phyloP scores from a whole-genome alignment of 1,284 basidiomycete species.

The Singerocomus inundabilis region DNA sequence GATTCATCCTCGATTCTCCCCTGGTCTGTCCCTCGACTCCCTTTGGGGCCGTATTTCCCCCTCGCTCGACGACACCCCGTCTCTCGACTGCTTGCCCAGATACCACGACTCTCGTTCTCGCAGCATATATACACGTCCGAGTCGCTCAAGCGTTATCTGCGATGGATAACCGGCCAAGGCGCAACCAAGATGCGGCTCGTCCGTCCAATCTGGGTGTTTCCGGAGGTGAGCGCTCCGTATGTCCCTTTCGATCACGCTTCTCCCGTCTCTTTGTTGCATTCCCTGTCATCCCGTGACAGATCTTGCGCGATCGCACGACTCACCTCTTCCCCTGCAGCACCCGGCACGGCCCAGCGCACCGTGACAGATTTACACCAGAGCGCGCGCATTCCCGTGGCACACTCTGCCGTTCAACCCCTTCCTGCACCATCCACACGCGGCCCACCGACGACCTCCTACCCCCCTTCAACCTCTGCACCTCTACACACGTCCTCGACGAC shows the following conservation, averaged over 20 bases:
- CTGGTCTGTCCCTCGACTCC: too few relatives aligned
- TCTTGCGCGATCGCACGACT: conserved; percentile 20
- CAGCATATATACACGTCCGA: conserved; percentile 5
- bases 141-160: conserved; percentile 7
- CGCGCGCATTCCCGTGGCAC: conserved; percentile 2
- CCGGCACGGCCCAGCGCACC: conserved; percentile 4
- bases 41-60: not conserved
- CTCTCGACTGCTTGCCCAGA: not conserved
- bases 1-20: too few relatives aligned
- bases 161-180: conserved; percentile 24
- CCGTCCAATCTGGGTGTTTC: conserved; percentile 10
- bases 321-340: conserved; percentile 3
- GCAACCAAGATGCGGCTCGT: conserved; percentile 14
- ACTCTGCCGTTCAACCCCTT: not conserved
- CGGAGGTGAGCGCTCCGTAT: conserved; percentile 31
- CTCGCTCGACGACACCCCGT: not conserved
- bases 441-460: conserved; percentile 7
- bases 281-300: conserved; percentile 12
- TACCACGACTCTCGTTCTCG: not conserved
- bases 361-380: conserved; percentile 1
- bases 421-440: too few relatives aligned
- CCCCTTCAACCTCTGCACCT: not conserved
- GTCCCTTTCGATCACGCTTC: conserved; percentile 11
- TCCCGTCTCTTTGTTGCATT: conserved; percentile 4
- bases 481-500: too few relatives aligned